Evolutionary conservation across 176 grass and related monocot species (phyloP).

Genomic region (Rhipidocladum racemiflorum): DNA sequence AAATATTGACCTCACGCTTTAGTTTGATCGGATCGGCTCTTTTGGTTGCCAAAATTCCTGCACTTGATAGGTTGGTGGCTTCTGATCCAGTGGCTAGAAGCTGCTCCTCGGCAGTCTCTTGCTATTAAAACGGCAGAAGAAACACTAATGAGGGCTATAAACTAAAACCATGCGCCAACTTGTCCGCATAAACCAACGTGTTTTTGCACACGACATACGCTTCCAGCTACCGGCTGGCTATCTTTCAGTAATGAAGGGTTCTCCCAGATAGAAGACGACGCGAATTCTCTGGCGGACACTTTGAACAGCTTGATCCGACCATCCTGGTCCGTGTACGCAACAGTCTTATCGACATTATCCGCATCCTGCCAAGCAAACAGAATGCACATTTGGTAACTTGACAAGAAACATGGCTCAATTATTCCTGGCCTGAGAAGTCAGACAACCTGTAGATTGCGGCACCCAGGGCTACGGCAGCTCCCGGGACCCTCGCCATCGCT

Average conservation of each 20-base stretch:
- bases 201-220: not conserved
- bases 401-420: not conserved
- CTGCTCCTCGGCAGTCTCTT: constrained; percentile 19
- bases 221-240: not conserved
- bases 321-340: constrained; percentile 52
- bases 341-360: constrained; percentile 31
- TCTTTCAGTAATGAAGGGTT: constrained; percentile 35
- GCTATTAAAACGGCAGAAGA: constrained; percentile 22
- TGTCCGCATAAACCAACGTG: not conserved
- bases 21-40: constrained; percentile 49
- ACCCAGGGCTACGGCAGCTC: constrained; percentile 43
- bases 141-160: not conserved
- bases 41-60: not conserved
- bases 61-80: constrained; percentile 28
- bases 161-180: not conserved
- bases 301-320: constrained; percentile 61
- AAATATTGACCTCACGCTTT: constrained; percentile 52
- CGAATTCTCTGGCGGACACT: constrained; percentile 54
- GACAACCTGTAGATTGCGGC: constrained; percentile 26
- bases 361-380: constrained; percentile 25
- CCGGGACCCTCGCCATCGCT: not conserved
- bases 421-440: not conserved
- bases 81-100: constrained; percentile 7
- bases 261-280: constrained; percentile 53
- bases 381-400: not conserved